These are phyloP conservation scores for Raffaelea deltoideospora DNA, from an alignment of 2,329 filamentous ascomycete species.

Conservation along the genomic window DNA sequence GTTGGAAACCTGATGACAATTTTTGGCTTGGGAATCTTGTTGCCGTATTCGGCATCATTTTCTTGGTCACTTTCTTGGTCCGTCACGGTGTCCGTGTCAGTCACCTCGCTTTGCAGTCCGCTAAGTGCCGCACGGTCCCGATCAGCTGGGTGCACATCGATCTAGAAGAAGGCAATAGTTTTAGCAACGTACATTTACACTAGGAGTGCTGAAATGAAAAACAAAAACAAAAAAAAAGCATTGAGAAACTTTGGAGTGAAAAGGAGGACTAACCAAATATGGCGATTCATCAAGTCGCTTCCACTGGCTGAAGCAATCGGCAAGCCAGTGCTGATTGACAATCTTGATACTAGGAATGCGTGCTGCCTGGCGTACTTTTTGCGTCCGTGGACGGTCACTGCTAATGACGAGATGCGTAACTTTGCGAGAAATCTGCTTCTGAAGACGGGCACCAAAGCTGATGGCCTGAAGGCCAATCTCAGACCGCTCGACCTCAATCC, in stretches of 20 bases:
- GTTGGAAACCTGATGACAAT: constrained; percentile 1
- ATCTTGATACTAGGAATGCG: constrained; percentile 73
- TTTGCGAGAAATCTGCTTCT: constrained; percentile 40
- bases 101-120: constrained; percentile 18
- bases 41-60: constrained; percentile 17
- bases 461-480: constrained; percentile 80
- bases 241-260: too few relatives aligned
- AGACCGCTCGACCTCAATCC: constrained; percentile 60
- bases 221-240: background rate
- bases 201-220: background rate
- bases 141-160: constrained; percentile 60
- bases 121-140: constrained; percentile 20
- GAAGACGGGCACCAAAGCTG: constrained; percentile 62
- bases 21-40: constrained; percentile 12
- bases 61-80: constrained; percentile 16
- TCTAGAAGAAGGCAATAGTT: too few relatives aligned
- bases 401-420: constrained; percentile 65
- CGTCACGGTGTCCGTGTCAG: constrained; percentile 12
- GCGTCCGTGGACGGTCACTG: constrained; percentile 58
- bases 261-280: constrained; percentile 45
- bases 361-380: constrained; percentile 79
- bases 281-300: constrained; percentile 60
- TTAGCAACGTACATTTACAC: too few relatives aligned
- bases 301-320: constrained; percentile 76
- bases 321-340: constrained; percentile 81